phyloP scores from a whole-genome alignment of 139 green algal genomes.

The Nannochloris sp. region DNA sequence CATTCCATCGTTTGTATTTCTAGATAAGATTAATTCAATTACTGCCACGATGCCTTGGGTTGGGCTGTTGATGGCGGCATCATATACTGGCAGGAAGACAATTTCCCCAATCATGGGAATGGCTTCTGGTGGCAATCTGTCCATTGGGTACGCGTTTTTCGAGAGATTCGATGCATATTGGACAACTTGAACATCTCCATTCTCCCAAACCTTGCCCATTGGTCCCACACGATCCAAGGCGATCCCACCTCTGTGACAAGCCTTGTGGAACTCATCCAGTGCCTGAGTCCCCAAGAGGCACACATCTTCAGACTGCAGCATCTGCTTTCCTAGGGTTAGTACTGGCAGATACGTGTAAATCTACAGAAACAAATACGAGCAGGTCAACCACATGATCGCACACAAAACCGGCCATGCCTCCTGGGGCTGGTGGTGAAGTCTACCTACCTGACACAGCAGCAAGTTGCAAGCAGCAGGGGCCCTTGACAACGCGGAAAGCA shows the following conservation, averaged over 20 bases:
- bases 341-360: slow-evolving; percentile 30
- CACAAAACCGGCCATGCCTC: background rate
- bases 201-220: slow-evolving; percentile 37
- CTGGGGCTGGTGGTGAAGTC: background rate
- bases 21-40: slow-evolving; percentile 26
- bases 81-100: slow-evolving; percentile 30
- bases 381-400: slow-evolving; percentile 11
- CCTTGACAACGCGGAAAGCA: background rate
- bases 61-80: background rate
- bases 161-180: slow-evolving; percentile 19
- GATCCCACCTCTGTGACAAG: slow-evolving; percentile 11
- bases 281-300: slow-evolving; percentile 16
- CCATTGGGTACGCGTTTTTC: slow-evolving; percentile 14
- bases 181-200: slow-evolving; percentile 27
- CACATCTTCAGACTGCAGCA: slow-evolving; percentile 23
- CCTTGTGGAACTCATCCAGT: slow-evolving; percentile 19
- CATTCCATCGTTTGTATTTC: slow-evolving; percentile 13
- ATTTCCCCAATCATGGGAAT: slow-evolving; percentile 12
- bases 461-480: background rate
- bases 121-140: slow-evolving; percentile 13
- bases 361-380: slow-evolving; percentile 8
- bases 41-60: slow-evolving; percentile 26
- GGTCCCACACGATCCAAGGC: slow-evolving; percentile 11
- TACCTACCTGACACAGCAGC: background rate
- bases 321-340: slow-evolving; percentile 17